phyloP scores from a whole-genome alignment of 1,284 basidiomycete genomes.

The Puccinia coronata region DNA sequence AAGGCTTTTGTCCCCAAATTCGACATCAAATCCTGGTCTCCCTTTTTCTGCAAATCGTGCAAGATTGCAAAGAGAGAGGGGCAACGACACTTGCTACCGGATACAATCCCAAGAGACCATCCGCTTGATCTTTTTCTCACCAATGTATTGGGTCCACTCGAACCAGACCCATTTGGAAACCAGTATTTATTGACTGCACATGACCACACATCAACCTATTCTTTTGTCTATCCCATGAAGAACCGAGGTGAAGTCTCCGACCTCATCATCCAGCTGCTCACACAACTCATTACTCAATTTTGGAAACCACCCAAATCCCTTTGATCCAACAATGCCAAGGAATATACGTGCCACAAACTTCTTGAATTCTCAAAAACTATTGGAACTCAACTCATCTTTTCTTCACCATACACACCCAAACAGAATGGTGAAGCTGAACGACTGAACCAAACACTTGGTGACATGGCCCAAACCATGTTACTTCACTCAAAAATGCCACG shows the following conservation, averaged over 20 bases:
- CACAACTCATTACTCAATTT: too few species aligned
- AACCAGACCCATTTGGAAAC: neutral
- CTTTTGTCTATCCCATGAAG: neutral
- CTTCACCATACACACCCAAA: too few species aligned
- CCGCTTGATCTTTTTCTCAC: neutral
- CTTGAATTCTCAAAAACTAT: too few species aligned
- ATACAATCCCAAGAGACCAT: neutral
- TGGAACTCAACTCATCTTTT: too few species aligned
- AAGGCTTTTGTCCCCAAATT: neutral
- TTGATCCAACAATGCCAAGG: too few species aligned
- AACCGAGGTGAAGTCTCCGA: neutral
- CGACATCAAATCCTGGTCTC: neutral
- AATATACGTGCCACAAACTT: too few species aligned
- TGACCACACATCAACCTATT: neutral
- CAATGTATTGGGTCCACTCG: neutral
- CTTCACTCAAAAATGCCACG: too few species aligned
- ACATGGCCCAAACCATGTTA: too few species aligned
- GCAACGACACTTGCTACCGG: neutral
- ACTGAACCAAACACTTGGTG: too few species aligned
- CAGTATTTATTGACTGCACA: neutral
- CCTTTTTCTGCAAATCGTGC: conserved; percentile 10
- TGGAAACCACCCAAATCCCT: too few species aligned
- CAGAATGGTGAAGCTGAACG: too few species aligned
- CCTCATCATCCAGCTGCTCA: too few species aligned
- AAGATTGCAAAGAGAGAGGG: neutral